Percentiles rank a stretch among this genome's conserved stretches.
phyloP scores from a whole-genome alignment of 768 basidiomycete genomes.

The Amanita phalloides region DNA sequence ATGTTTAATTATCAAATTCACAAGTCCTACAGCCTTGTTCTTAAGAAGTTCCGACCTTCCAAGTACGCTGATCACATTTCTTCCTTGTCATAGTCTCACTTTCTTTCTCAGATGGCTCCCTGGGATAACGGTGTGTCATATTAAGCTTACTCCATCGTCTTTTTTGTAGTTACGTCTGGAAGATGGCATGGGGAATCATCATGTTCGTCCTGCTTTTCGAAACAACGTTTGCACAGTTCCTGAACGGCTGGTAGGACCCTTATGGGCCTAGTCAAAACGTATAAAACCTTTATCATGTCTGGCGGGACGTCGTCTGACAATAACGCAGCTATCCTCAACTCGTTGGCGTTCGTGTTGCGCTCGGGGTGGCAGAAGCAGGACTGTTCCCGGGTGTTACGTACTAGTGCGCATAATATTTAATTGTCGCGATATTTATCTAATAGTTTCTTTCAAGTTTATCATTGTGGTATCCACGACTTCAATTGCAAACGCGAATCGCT shows the following conservation, averaged over 20 bases:
- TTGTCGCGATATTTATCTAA: not conserved
- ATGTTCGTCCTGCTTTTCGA: slow-evolving; percentile 27
- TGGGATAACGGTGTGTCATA: slow-evolving; percentile 40
- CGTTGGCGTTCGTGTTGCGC: not conserved
- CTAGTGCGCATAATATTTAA: slow-evolving; percentile 34
- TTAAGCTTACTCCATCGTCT: not conserved
- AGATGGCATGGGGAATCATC: slow-evolving; percentile 57
- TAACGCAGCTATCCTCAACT: not conserved
- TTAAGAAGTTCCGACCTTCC: slow-evolving; percentile 57
- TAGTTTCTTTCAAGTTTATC: slow-evolving; percentile 31
- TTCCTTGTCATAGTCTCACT: not conserved
- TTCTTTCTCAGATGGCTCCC: slow-evolving; percentile 43
- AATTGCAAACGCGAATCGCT: slow-evolving; percentile 47
- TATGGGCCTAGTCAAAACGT: slow-evolving; percentile 64
- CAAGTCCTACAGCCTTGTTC: slow-evolving; percentile 28
- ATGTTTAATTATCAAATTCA: slow-evolving; percentile 3
- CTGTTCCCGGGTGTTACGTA: slow-evolving; percentile 67
- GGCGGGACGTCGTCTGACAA: not conserved
- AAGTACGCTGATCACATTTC: slow-evolving; percentile 19
- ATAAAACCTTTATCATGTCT: slow-evolving; percentile 1
- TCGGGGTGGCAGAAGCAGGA: slow-evolving; percentile 53
- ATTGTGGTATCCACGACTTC: slow-evolving; percentile 58
- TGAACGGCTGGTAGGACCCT: slow-evolving; percentile 29
- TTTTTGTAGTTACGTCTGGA: not conserved
- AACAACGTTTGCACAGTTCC: too few species aligned